Conservation (phyloP, 257 asterid genomes). For the Capsicum pubescens region DNA sequence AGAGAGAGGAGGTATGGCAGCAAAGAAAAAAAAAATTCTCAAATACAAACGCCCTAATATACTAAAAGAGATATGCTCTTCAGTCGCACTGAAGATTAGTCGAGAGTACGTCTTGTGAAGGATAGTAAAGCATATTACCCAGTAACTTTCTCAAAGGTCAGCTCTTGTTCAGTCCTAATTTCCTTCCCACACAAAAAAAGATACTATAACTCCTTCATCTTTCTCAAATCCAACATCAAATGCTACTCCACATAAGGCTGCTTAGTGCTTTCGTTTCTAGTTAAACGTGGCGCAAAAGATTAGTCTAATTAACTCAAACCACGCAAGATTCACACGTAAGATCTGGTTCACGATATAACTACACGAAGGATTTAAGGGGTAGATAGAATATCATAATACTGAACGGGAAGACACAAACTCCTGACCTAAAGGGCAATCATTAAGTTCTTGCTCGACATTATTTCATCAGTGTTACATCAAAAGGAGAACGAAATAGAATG, state of each 20-base stretch:
- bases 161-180: background rate
- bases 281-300: background rate
- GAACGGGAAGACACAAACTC: background rate
- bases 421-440: background rate
- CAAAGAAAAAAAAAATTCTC: background rate
- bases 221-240: background rate
- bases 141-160: background rate
- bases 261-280: background rate
- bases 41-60: background rate
- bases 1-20: conserved; percentile 6
- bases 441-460: background rate
- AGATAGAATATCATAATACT: background rate
- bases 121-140: background rate
- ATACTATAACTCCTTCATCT: conserved; percentile 8
- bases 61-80: background rate
- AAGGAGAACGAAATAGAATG: conserved; percentile 15
- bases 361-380: conserved; percentile 4
- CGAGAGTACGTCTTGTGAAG: background rate
- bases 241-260: background rate
- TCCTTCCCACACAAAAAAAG: background rate
- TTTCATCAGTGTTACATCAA: background rate
- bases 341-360: background rate
- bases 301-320: background rate
- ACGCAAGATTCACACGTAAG: background rate
- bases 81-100: conserved; percentile 4